Percentiles rank a stretch among this genome's conserved stretches.
Evolutionary conservation across 805 yeast species (phyloP).

Genomic region (Wickerhamiella cacticola): DNA sequence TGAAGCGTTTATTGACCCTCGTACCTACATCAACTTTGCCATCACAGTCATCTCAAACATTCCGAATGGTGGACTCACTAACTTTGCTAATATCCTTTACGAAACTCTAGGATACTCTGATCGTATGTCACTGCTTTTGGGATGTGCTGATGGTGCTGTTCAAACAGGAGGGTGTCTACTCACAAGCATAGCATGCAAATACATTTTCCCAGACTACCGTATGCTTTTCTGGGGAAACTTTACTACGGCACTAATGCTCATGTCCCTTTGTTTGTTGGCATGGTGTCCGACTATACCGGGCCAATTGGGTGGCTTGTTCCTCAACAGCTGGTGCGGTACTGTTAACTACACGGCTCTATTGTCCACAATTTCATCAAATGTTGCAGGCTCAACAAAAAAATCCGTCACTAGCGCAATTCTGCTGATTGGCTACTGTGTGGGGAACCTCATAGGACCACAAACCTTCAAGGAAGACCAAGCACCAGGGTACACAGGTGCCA

Average conservation of each 20-base stretch:
- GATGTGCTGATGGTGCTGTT: constrained; percentile 37
- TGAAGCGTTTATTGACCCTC: constrained; percentile 40
- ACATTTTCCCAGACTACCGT: constrained; percentile 12
- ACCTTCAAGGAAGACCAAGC: constrained; percentile 46
- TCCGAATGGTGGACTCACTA: constrained; percentile 46
- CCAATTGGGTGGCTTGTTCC: constrained; percentile 33
- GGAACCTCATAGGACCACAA: constrained; percentile 64
- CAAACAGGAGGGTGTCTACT: constrained; percentile 19
- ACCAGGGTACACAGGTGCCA: constrained; percentile 48
- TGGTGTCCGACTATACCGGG: constrained; percentile 32
- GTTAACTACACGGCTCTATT: constrained; percentile 24
- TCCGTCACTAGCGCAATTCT: constrained; percentile 46
- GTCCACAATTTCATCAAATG: constrained; percentile 32
- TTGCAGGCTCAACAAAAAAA: constrained; percentile 65
- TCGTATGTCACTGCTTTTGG: constrained; percentile 32
- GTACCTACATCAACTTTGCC: constrained; percentile 38
- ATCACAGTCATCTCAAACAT: constrained; percentile 34
- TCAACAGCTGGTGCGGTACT: constrained; percentile 24
- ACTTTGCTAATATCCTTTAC: constrained; percentile 37
- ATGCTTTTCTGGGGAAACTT: constrained; percentile 33
- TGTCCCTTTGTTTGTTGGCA: constrained; percentile 36
- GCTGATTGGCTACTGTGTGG: constrained; percentile 54
- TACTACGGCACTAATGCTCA: constrained; percentile 39
- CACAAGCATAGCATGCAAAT: constrained; percentile 14
- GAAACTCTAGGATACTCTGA: constrained; percentile 26